These are phyloP conservation scores for Mucor sp. DNA, from an alignment of 371 early-diverging fungal genomes.

Conservation along the genomic window DNA sequence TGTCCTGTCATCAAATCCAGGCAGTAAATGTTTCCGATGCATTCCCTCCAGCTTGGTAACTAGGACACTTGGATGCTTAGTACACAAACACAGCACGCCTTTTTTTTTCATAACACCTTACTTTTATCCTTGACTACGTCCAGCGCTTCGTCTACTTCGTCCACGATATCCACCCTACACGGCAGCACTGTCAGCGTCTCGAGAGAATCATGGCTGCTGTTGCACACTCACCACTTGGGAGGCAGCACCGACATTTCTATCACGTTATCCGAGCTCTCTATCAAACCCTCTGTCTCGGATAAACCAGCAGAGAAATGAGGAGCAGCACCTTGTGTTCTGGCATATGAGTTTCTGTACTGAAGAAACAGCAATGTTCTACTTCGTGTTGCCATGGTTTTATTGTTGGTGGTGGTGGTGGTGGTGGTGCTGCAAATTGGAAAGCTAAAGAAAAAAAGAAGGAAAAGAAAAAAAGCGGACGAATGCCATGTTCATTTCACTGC, in stretches of 20 bases:
- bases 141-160: constrained; percentile 73
- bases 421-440: not conserved
- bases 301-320: constrained; percentile 39
- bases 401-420: too few species aligned
- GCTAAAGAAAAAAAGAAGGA: not conserved
- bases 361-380: constrained; percentile 90
- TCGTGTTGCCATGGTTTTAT: constrained; percentile 88
- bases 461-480: not conserved
- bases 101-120: constrained; percentile 35
- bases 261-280: constrained; percentile 65
- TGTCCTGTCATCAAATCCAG: constrained; percentile 91
- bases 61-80: constrained; percentile 22
- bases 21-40: constrained; percentile 90
- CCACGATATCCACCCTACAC: constrained; percentile 84
- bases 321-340: constrained; percentile 57
- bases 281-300: constrained; percentile 66
- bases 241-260: constrained; percentile 81
- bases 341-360: constrained; percentile 92
- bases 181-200: not conserved
- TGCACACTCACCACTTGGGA: constrained; percentile 72
- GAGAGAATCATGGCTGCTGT: not conserved
- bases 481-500: not conserved
- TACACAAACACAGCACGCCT: not conserved
- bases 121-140: constrained; percentile 64
- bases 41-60: constrained; percentile 82